phyloP scores from a whole-genome alignment of 139 green algal species.

The Nannochloris sp. region DNA sequence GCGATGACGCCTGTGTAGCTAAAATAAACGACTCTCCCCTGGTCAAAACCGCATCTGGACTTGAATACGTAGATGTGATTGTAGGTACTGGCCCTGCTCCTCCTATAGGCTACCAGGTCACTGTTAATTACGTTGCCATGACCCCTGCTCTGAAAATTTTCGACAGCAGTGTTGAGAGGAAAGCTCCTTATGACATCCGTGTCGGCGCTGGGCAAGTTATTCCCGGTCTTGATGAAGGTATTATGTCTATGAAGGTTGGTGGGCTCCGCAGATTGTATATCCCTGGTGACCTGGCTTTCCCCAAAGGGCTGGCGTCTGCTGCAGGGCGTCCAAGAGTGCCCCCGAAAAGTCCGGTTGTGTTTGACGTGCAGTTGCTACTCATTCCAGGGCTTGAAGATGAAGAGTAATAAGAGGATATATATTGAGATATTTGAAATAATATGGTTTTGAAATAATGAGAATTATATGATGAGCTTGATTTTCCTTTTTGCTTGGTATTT shows the following conservation, averaged over 20 bases:
- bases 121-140: constrained; percentile 88
- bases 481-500: not conserved
- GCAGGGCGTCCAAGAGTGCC: constrained; percentile 63
- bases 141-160: constrained; percentile 69
- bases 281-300: constrained; percentile 85
- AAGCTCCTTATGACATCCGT: constrained; percentile 82
- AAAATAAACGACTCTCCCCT: constrained; percentile 36
- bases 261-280: constrained; percentile 88
- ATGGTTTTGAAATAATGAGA: not conserved
- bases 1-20: constrained; percentile 51
- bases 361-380: constrained; percentile 89
- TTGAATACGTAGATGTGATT: constrained; percentile 86
- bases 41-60: constrained; percentile 62
- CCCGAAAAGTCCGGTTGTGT: constrained; percentile 53
- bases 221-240: constrained; percentile 82
- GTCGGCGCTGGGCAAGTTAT: constrained; percentile 62
- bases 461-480: not conserved
- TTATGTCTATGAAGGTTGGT: constrained; percentile 79
- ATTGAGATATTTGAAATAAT: not conserved
- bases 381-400: constrained; percentile 67
- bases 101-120: constrained; percentile 61
- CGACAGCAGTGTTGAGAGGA: constrained; percentile 77
- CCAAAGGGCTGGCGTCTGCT: constrained; percentile 72
- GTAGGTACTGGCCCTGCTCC: constrained; percentile 60
- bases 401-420: constrained; percentile 1